Percentiles rank a stretch among this genome's conserved stretches.
Conservation (phyloP, 805 yeast genomes). For the Wickerhamomyces rabaulensis region DNA sequence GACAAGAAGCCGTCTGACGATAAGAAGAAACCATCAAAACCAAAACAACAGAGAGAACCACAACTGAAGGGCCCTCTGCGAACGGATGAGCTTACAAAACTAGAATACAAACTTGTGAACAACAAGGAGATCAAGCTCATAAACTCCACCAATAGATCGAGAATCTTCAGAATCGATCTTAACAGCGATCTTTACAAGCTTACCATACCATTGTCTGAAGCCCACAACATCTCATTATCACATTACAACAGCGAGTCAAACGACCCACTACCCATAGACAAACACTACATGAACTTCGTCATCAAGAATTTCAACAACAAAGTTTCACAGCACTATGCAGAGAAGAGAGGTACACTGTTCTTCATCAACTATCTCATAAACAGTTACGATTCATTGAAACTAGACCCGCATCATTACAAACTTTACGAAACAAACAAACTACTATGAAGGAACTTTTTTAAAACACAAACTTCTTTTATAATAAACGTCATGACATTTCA, state of each 20-base stretch:
- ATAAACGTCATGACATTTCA: constrained; percentile 4
- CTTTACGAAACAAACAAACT: constrained; percentile 14
- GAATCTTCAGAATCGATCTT: constrained; percentile 12
- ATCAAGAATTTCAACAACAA: constrained; percentile 22
- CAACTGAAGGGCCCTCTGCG: constrained; percentile 2
- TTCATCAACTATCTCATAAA: constrained; percentile 18
- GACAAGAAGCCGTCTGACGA: neutral
- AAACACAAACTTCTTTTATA: constrained; percentile 1
- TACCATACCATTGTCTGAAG: constrained; percentile 13
- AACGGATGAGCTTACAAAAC: constrained; percentile 9
- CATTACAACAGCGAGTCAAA: neutral
- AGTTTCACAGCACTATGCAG: constrained; percentile 1
- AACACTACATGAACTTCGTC: constrained; percentile 5
- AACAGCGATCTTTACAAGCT: constrained; percentile 14
- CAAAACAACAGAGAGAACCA: constrained; percentile 1
- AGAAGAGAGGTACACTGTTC: constrained; percentile 13
- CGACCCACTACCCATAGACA: constrained; percentile 3
- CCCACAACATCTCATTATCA: constrained; percentile 2
- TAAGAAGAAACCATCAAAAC: neutral
- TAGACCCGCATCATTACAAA: constrained; percentile 12
- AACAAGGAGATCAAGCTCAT: constrained; percentile 14
- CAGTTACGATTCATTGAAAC: constrained; percentile 13
- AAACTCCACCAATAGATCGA: constrained; percentile 16
- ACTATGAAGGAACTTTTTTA: neutral
- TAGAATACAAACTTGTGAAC: constrained; percentile 7